Percentiles rank a stretch among this genome's conserved stretches.
Evolutionary conservation across 495 filamentous ascomycete genomes (phyloP).

Genomic region (Xylaria longipes): DNA sequence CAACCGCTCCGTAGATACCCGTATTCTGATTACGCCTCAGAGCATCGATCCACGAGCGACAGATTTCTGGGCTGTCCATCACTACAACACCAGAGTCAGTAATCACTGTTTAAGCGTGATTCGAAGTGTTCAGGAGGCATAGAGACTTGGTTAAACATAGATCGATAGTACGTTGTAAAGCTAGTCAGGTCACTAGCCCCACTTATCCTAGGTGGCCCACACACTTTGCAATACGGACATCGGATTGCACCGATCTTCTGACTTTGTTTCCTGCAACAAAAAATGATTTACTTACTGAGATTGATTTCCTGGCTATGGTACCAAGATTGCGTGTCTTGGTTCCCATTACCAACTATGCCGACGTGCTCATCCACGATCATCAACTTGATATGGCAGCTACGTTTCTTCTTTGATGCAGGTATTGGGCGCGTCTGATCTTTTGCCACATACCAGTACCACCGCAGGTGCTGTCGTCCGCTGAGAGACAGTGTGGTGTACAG

Average conservation of each 20-base stretch:
- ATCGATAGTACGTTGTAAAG: no score
- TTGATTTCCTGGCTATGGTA: slow-evolving; percentile 80
- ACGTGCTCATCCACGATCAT: slow-evolving; percentile 73
- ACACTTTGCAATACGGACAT: no score
- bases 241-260: no score
- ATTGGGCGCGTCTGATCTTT: slow-evolving; percentile 74
- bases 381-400: slow-evolving; percentile 77
- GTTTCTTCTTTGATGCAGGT: slow-evolving; percentile 63
- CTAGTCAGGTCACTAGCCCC: no score
- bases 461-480: slow-evolving; percentile 55
- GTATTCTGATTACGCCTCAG: slow-evolving; percentile 76
- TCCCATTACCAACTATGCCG: slow-evolving; percentile 75
- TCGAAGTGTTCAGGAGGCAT: not conserved
- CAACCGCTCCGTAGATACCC: slow-evolving; percentile 62
- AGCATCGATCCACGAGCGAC: slow-evolving; percentile 65
- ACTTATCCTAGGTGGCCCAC: no score
- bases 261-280: no score
- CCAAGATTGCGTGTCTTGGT: slow-evolving; percentile 83
- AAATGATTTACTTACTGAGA: slow-evolving; percentile 17
- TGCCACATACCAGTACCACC: slow-evolving; percentile 71
- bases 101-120: not conserved
- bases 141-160: not conserved
- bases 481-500: slow-evolving; percentile 60
- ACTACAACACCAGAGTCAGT: slow-evolving; percentile 49
- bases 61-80: slow-evolving; percentile 67